Percentiles rank a stretch among this genome's conserved stretches.
These are phyloP conservation scores for Metschnikowia dekortorum DNA, from an alignment of 805 yeast genomes.

Conservation along the genomic window DNA sequence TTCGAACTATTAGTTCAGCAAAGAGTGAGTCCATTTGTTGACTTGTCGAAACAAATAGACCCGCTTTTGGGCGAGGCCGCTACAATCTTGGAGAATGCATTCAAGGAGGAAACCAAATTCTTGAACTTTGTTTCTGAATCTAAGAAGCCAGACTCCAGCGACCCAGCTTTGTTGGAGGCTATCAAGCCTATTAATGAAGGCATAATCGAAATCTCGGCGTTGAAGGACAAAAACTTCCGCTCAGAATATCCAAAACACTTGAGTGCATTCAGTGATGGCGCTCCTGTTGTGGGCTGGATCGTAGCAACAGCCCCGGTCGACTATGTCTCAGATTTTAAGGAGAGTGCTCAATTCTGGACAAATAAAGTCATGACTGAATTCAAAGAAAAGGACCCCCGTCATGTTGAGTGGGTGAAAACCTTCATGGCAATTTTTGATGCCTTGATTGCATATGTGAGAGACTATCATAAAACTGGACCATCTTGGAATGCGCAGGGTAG, in stretches of 20 bases:
- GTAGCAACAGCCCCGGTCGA: slow-evolving; percentile 71
- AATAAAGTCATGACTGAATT: slow-evolving; percentile 83
- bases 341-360: slow-evolving; percentile 91
- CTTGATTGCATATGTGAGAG: slow-evolving; percentile 68
- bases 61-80: slow-evolving; percentile 57
- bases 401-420: slow-evolving; percentile 76
- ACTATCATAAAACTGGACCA: slow-evolving; percentile 79
- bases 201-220: slow-evolving; percentile 51
- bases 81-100: slow-evolving; percentile 45
- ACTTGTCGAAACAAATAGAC: slow-evolving; percentile 50
- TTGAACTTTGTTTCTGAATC: slow-evolving; percentile 56
- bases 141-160: slow-evolving; percentile 58
- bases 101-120: slow-evolving; percentile 55
- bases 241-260: slow-evolving; percentile 65
- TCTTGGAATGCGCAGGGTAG: slow-evolving; percentile 65
- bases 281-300: slow-evolving; percentile 90
- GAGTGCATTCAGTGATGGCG: slow-evolving; percentile 83
- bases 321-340: slow-evolving; percentile 76
- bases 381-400: slow-evolving; percentile 64
- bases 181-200: slow-evolving; percentile 64
- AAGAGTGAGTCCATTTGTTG: slow-evolving; percentile 57
- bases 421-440: slow-evolving; percentile 63
- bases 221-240: slow-evolving; percentile 73
- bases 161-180: slow-evolving; percentile 51
- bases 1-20: slow-evolving; percentile 53